A percentile compares a stretch with the other conserved stretches of the same genome.
Evolutionary conservation across 768 basidiomycete species (phyloP).

Genomic region (Neoboletus magnificus): DNA sequence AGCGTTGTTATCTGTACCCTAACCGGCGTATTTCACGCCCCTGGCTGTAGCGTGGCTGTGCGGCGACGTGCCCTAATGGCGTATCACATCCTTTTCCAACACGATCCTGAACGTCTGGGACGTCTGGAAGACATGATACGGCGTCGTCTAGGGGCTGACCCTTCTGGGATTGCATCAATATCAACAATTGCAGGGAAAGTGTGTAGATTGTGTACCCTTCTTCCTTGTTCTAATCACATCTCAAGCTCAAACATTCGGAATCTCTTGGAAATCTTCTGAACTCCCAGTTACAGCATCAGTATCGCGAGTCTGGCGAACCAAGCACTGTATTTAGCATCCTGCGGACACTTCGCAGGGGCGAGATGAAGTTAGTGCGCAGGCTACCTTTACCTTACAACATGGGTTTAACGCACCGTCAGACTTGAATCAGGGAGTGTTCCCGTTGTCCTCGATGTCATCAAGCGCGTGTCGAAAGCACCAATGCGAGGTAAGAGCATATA

Average conservation of each 20-base stretch:
- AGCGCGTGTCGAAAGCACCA: conserved; percentile 19
- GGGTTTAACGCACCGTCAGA: conserved; percentile 11
- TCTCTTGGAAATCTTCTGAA: conserved; percentile 23
- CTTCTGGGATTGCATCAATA: conserved; percentile 6
- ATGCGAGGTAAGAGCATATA: conserved; percentile 22
- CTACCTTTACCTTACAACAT: background rate
- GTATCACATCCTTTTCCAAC: conserved; percentile 48
- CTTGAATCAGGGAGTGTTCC: conserved; percentile 21
- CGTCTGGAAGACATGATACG: conserved; percentile 32
- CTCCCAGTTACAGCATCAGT: conserved; percentile 14
- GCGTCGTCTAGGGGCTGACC: conserved; percentile 9
- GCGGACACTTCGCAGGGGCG: conserved; percentile 22
- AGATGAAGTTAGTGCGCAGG: conserved; percentile 20
- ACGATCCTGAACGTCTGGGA: conserved; percentile 45
- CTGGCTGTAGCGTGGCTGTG: conserved; percentile 46
- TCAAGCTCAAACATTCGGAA: conserved; percentile 24
- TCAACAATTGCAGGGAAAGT: conserved; percentile 23
- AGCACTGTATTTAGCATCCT: conserved; percentile 12
- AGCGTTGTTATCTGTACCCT: conserved; percentile 25
- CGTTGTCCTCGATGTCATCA: conserved; percentile 27
- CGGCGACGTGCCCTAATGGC: conserved; percentile 62
- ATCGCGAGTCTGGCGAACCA: conserved; percentile 8
- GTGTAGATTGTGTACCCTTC: conserved; percentile 1
- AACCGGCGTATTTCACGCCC: conserved; percentile 2
- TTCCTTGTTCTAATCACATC: conserved; percentile 1